These are phyloP conservation scores for Candida bentonensis DNA, from an alignment of 805 yeast species.

Conservation along the genomic window DNA sequence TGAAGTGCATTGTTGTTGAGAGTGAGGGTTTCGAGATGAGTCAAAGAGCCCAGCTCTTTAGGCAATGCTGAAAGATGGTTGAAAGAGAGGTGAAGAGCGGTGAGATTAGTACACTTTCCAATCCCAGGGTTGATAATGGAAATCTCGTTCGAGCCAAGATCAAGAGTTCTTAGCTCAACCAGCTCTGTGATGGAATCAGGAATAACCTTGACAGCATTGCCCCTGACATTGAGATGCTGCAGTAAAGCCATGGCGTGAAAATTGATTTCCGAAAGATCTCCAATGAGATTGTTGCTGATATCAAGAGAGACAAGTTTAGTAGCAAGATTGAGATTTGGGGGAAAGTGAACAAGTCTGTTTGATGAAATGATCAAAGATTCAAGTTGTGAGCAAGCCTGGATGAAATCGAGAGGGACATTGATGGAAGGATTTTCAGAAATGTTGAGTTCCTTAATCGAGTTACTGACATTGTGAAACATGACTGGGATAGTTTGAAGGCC, in stretches of 20 bases:
- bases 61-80: conserved; percentile 58
- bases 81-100: conserved; percentile 67
- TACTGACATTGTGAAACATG: conserved; percentile 62
- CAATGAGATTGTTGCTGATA: conserved; percentile 43
- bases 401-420: conserved; percentile 68
- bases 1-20: conserved; percentile 58
- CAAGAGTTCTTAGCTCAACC: conserved; percentile 39
- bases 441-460: conserved; percentile 68
- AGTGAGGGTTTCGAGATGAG: conserved; percentile 51
- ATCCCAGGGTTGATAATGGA: conserved; percentile 42
- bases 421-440: conserved; percentile 81
- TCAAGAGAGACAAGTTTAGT: conserved; percentile 38
- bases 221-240: conserved; percentile 56
- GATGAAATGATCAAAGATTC: not conserved
- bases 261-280: conserved; percentile 32
- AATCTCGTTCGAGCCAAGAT: conserved; percentile 66
- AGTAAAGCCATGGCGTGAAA: conserved; percentile 37
- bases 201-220: conserved; percentile 47
- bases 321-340: conserved; percentile 37
- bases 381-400: conserved; percentile 45
- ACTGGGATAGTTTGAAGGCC: conserved; percentile 77
- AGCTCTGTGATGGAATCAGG: conserved; percentile 43
- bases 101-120: conserved; percentile 41
- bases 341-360: not conserved
- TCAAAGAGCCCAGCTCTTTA: conserved; percentile 40